Evolutionary conservation across 495 filamentous ascomycete species (phyloP).

Genomic region (Amphirosellinia nigrospora): DNA sequence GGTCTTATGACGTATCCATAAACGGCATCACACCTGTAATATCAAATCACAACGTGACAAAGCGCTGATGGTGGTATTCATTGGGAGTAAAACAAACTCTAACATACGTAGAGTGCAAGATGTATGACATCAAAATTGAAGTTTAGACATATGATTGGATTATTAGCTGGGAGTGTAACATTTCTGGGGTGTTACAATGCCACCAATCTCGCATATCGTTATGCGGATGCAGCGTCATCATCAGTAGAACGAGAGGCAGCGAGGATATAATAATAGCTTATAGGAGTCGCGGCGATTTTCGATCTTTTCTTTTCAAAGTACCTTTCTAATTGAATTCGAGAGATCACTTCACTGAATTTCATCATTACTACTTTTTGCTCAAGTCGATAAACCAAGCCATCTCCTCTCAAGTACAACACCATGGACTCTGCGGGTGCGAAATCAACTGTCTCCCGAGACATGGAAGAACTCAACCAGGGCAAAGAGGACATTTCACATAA

Average conservation of each 20-base stretch:
- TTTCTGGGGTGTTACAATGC: background rate
- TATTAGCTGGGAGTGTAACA: background rate
- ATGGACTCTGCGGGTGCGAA: constrained; percentile 46
- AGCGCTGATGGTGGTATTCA: background rate
- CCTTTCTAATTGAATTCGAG: background rate
- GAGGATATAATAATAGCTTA: background rate
- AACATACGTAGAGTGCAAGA: background rate
- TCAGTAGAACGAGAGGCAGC: background rate
- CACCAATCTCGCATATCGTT: background rate
- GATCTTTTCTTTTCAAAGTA: background rate
- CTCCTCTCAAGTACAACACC: background rate
- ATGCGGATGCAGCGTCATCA: background rate
- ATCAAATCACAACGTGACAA: background rate
- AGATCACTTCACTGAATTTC: background rate
- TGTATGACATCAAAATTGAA: constrained; percentile 29
- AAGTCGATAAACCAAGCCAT: background rate
- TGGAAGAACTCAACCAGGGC: constrained; percentile 45
- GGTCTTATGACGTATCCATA: background rate
- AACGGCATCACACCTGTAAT: background rate
- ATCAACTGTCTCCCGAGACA: constrained; percentile 47
- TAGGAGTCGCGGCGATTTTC: too few species aligned
- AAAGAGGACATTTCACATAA: constrained; percentile 41
- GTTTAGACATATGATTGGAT: constrained; percentile 1
- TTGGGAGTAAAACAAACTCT: background rate
- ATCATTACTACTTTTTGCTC: background rate